Base-by-base conservation (phyloP, 192 early-diverging fungal genomes). In the Dissophora ornata region DNA sequence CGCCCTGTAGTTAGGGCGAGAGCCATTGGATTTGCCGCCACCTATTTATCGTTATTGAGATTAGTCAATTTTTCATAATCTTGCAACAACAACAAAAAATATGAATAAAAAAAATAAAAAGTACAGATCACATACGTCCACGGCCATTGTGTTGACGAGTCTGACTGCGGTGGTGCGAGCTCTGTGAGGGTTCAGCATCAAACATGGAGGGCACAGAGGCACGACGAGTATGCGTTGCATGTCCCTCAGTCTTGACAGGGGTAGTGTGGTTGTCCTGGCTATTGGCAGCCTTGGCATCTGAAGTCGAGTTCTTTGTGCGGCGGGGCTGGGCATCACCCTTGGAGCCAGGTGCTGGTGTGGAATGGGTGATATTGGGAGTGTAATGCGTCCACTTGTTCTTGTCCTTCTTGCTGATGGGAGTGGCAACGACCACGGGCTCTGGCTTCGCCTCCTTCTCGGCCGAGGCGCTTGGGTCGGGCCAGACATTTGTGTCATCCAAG, bases 361-460 rank as follows among this genome's bases (percentile, higher is more conserved):
- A 63, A 36, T 88, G 86, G 26, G 83, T 86, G 45, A 88, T 88
- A 32, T 69, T 84, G 50, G 81, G 82, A 29, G 79, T 82, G 44
- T 79, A 81, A 19, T 81, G 75, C 6, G 80, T 83, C 81, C 86
- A 85, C 68, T 84, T 83, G 44, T 81, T 84, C 68, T 82, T 85
- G 57, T 79, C 83, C 69, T 65, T 79, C 40, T 77, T 77, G 54
- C 41, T 67, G 49, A 77, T 67, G 0, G 73, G 73, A 45, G 73
- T 64, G 8, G 73, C 53, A 4, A 58, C 58, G 42, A 38, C 28
- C 11, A 67, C 53, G 12, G 63, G 53, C 21, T 77, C 73, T 15
- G 48, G 73, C 65, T 67, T 77, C 36, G 29, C 22, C 44, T 77
- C 73, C 53, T 77, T 77, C 47, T 77, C 73, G 25, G 73, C 63